Evolutionary conservation across 108 stramenopile species (phyloP).

Genomic region (Cyclotella distinguenda): DNA sequence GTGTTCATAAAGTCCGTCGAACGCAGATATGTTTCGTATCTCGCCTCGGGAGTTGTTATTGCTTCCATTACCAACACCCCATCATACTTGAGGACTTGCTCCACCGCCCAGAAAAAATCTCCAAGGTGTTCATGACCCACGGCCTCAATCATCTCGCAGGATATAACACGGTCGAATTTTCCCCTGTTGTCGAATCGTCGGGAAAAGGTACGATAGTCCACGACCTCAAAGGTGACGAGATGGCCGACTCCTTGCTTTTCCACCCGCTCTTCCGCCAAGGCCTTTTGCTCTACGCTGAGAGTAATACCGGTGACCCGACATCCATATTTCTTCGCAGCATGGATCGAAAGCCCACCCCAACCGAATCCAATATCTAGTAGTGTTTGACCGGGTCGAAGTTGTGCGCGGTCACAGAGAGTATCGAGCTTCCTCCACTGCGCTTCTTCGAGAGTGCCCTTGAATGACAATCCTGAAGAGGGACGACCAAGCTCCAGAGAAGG

Average conservation of each 20-base stretch:
- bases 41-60: conserved; percentile 94
- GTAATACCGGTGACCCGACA: conserved; percentile 94
- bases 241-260: conserved; percentile 73
- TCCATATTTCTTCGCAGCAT: conserved; percentile 87
- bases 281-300: conserved; percentile 91
- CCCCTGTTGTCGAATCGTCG: conserved; percentile 59
- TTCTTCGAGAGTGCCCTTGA: conserved; percentile 80
- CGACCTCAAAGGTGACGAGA: conserved; percentile 87
- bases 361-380: conserved; percentile 96
- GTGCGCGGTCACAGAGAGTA: conserved; percentile 77
- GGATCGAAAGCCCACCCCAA: conserved; percentile 93
- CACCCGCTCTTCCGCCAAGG: conserved; percentile 85
- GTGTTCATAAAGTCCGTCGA: conserved; percentile 97
- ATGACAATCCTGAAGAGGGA: conserved; percentile 51
- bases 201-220: conserved; percentile 91
- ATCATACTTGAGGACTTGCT: conserved; percentile 79
- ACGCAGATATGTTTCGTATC: conserved; percentile 87
- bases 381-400: conserved; percentile 69
- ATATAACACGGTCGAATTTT: conserved; percentile 90
- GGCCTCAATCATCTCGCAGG: conserved; percentile 98
- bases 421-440: conserved; percentile 97
- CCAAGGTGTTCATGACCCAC: conserved; percentile 92
- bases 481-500: conserved; percentile 21
- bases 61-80: conserved; percentile 96
- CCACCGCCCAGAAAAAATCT: conserved; percentile 92